Conservation (phyloP, 257 asterid species). For the Cordia subcordata region DNA sequence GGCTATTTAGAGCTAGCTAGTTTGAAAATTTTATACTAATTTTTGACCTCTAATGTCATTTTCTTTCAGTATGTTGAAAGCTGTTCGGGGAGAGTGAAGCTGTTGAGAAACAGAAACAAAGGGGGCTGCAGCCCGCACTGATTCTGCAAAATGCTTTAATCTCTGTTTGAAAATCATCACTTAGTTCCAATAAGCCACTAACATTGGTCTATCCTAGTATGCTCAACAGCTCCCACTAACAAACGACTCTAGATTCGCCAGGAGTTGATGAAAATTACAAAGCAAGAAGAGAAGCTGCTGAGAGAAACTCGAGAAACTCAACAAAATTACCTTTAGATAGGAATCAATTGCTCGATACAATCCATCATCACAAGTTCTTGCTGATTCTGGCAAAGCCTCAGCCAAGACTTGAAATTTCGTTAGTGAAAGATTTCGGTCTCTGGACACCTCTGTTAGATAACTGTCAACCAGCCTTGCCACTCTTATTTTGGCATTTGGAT, state of each 20-base stretch:
- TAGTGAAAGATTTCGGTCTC: conserved; percentile 65
- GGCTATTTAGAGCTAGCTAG: too few relatives aligned
- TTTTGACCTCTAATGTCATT: too few relatives aligned
- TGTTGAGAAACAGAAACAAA: too few relatives aligned
- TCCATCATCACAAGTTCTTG: conserved; percentile 86
- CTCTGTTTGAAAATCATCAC: too few relatives aligned
- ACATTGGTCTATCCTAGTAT: too few relatives aligned
- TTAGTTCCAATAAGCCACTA: too few relatives aligned
- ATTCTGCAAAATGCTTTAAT: too few relatives aligned
- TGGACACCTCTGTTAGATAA: conserved; percentile 84
- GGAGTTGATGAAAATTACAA: not conserved
- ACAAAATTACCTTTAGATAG: conserved; percentile 65
- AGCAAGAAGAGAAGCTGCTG: not conserved
- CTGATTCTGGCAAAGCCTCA: conserved; percentile 85
- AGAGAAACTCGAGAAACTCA: not conserved
- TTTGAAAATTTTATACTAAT: too few relatives aligned
- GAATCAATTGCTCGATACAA: conserved; percentile 89
- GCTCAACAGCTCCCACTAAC: too few relatives aligned
- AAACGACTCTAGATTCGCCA: not conserved
- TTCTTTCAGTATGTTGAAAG: too few relatives aligned
- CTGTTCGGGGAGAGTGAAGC: too few relatives aligned
- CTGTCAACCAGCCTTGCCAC: conserved; percentile 91
- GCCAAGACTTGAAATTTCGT: conserved; percentile 91
- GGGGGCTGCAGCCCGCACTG: too few relatives aligned
- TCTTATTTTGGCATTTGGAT: conserved; percentile 69